Conservation (phyloP, 202 grass and related monocot genomes). For the Digitaria exilis region DNA sequence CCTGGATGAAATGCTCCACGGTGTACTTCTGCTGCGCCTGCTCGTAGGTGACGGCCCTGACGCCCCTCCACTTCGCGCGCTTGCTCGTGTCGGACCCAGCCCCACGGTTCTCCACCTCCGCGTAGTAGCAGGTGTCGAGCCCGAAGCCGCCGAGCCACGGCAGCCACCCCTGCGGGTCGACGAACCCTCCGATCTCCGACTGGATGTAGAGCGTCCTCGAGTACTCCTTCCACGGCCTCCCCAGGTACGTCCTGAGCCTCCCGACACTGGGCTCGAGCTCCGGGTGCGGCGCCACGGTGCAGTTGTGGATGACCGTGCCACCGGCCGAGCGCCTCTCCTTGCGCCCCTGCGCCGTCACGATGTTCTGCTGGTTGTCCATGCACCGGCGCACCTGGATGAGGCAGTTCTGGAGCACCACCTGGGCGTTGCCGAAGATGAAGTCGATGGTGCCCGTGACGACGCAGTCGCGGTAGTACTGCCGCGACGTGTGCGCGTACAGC, state of each 20-base stretch:
- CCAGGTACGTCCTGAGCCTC: conserved; percentile 66
- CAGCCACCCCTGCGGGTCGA: conserved; percentile 83
- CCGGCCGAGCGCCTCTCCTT: conserved; percentile 53
- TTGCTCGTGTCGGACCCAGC: conserved; percentile 63
- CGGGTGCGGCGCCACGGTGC: conserved; percentile 72
- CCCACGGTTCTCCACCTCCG: conserved; percentile 81
- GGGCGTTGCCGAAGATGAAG: conserved; percentile 94
- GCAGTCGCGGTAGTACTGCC: conserved; percentile 83
- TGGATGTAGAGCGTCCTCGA: conserved; percentile 83
- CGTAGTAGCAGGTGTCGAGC: conserved; percentile 81
- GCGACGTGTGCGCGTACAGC: conserved; percentile 74
- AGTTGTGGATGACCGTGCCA: conserved; percentile 81
- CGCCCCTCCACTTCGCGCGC: conserved; percentile 70
- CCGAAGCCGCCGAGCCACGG: conserved; percentile 74
- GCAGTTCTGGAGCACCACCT: conserved; percentile 87
- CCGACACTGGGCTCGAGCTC: conserved; percentile 25
- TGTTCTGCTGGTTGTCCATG: conserved; percentile 94
- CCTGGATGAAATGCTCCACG: conserved; percentile 72
- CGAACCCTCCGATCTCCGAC: conserved; percentile 70
- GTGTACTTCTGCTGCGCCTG: conserved; percentile 67
- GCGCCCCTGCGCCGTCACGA: conserved; percentile 82
- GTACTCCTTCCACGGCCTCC: conserved; percentile 79
- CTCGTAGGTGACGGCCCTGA: conserved; percentile 53
- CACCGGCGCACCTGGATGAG: conserved; percentile 67
- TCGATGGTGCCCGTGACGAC: conserved; percentile 85